Percentiles rank a stretch among this genome's conserved stretches.
phyloP scores from a whole-genome alignment of 1,284 basidiomycete species.

The Microbotryum intermedium region DNA sequence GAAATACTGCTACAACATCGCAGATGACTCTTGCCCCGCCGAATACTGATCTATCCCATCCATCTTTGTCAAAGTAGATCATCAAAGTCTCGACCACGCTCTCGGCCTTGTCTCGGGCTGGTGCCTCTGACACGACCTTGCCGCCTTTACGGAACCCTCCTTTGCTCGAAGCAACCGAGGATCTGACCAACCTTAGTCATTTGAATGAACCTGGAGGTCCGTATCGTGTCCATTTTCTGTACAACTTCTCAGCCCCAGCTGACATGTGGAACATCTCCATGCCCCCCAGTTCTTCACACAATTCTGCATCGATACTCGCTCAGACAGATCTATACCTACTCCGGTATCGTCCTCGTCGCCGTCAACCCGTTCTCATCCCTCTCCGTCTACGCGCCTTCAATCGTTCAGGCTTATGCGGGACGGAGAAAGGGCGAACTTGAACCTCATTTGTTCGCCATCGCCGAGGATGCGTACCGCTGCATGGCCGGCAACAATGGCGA shows the following conservation, averaged over 20 bases:
- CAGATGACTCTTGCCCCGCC: too few species aligned
- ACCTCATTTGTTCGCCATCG: constrained; percentile 97
- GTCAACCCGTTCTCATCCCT: constrained; percentile 87
- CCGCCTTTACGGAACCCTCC: constrained; percentile 96
- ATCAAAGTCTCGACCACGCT: too few species aligned
- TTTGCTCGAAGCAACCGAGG: constrained; percentile 89
- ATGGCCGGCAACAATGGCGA: constrained; percentile 59
- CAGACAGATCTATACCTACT: constrained; percentile 97
- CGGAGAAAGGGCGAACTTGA: constrained; percentile 88
- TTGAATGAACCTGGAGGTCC: constrained; percentile 93
- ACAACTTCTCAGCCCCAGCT: too few species aligned
- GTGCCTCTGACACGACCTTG: constrained; percentile 40
- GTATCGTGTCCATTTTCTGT: constrained; percentile 29
- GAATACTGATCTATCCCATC: too few species aligned
- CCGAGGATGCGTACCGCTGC: constrained; percentile 96
- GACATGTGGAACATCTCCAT: constrained; percentile 1
- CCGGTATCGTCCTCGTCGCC: constrained; percentile 92
- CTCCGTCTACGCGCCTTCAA: constrained; percentile 69
- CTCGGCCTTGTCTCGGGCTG: constrained; percentile 8
- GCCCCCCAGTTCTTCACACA: constrained; percentile 72
- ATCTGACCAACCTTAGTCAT: constrained; percentile 94
- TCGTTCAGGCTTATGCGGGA: constrained; percentile 95
- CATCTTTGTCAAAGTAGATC: too few species aligned
- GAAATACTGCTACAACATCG: too few species aligned
- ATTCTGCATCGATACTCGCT: constrained; percentile 95